Evolutionary conservation across 2,329 filamentous ascomycete species (phyloP).

Genomic region (Gnomoniopsis smithogilvyi): DNA sequence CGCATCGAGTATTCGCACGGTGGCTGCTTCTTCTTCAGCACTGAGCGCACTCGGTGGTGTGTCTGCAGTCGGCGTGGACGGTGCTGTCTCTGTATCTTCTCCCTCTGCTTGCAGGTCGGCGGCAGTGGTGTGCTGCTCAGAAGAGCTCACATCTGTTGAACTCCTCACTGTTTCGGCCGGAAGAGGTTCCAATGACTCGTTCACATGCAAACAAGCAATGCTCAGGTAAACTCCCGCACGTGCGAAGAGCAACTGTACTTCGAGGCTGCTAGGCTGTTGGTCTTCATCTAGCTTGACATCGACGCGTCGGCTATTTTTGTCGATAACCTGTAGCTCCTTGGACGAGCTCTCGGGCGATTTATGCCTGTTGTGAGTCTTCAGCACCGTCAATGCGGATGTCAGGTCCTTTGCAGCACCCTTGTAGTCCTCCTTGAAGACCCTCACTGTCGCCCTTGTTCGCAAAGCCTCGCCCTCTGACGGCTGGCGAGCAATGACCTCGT

Average conservation of each 20-base stretch:
- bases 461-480: slow-evolving; percentile 64
- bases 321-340: slow-evolving; percentile 45
- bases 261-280: slow-evolving; percentile 70
- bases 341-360: slow-evolving; percentile 42
- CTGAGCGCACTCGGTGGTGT: slow-evolving; percentile 30
- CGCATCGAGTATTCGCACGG: slow-evolving; percentile 49
- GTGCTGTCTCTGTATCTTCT: background rate
- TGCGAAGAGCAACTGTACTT: slow-evolving; percentile 73
- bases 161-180: slow-evolving; percentile 11
- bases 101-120: slow-evolving; percentile 21
- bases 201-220: slow-evolving; percentile 65
- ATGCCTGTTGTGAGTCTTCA: slow-evolving; percentile 50
- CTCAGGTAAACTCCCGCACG: slow-evolving; percentile 70
- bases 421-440: slow-evolving; percentile 72
- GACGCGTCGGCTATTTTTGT: slow-evolving; percentile 25
- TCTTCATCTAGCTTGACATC: slow-evolving; percentile 37
- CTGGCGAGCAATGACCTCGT: slow-evolving; percentile 63
- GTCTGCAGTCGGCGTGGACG: slow-evolving; percentile 22
- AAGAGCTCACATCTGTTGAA: background rate
- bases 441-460: slow-evolving; percentile 71
- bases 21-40: slow-evolving; percentile 43
- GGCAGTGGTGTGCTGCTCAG: slow-evolving; percentile 16
- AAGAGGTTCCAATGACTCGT: slow-evolving; percentile 36
- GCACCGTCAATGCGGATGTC: slow-evolving; percentile 59
- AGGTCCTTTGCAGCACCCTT: slow-evolving; percentile 68